phyloP scores from a whole-genome alignment of 805 yeast genomes.

The Candida jianshihensis region DNA sequence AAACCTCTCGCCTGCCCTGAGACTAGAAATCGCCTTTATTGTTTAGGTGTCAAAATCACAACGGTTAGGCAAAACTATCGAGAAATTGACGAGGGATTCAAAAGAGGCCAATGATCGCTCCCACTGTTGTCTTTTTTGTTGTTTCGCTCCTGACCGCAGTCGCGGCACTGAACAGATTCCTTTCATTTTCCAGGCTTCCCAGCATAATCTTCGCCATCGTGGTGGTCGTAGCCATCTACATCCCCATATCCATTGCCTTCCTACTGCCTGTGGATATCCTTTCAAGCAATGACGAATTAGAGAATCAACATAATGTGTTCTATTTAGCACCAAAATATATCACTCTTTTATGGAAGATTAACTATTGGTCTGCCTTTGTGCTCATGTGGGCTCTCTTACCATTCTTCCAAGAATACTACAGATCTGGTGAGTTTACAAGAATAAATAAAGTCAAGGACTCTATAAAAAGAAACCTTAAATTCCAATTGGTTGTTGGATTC shows the following conservation, averaged over 20 bases:
- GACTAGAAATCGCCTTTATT: too few species aligned
- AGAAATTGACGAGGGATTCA: too few species aligned
- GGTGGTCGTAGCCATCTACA: slow-evolving; percentile 51
- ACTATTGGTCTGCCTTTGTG: slow-evolving; percentile 76
- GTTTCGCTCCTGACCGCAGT: not conserved
- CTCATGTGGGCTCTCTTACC: slow-evolving; percentile 77
- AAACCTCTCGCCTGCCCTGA: too few species aligned
- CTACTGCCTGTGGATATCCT: slow-evolving; percentile 71
- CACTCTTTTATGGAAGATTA: slow-evolving; percentile 59
- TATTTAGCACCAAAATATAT: slow-evolving; percentile 41
- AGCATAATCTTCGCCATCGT: slow-evolving; percentile 15
- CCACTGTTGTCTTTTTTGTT: slow-evolving; percentile 17
- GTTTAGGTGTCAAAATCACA: too few species aligned
- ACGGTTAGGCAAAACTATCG: too few species aligned
- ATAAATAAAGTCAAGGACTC: slow-evolving; percentile 48
- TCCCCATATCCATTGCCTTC: slow-evolving; percentile 70
- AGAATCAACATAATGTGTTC: slow-evolving; percentile 27
- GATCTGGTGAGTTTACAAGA: slow-evolving; percentile 57
- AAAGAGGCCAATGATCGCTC: slow-evolving; percentile 16
- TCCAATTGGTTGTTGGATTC: slow-evolving; percentile 50
- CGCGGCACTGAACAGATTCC: slow-evolving; percentile 16
- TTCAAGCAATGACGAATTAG: slow-evolving; percentile 32
- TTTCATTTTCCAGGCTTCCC: slow-evolving; percentile 14
- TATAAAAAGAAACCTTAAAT: slow-evolving; percentile 45
- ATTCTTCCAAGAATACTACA: slow-evolving; percentile 61